phyloP scores from a whole-genome alignment of 345 rosid species.

The Barbarea vulgaris region DNA sequence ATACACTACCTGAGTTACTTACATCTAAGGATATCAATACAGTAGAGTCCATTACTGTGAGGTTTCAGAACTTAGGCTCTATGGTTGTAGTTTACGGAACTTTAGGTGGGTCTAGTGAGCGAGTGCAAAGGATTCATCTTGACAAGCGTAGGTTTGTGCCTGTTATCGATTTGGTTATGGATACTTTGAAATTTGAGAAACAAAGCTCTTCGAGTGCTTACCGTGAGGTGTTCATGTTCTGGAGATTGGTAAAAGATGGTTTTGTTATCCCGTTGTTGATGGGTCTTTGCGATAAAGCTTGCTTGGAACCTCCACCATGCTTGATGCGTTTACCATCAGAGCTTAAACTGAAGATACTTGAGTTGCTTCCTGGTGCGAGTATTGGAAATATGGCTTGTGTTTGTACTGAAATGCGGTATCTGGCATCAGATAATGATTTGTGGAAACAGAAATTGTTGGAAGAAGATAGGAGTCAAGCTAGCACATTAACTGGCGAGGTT shows the following conservation, averaged over 20 bases:
- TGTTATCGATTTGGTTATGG: slow-evolving; percentile 38
- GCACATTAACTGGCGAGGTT: neutral
- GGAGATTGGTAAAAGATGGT: slow-evolving; percentile 76
- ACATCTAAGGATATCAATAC: slow-evolving; percentile 8
- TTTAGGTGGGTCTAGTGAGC: slow-evolving; percentile 40
- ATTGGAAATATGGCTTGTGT: slow-evolving; percentile 56
- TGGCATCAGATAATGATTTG: slow-evolving; percentile 58
- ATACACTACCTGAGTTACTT: slow-evolving; percentile 60
- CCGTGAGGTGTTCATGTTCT: slow-evolving; percentile 57
- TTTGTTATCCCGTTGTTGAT: slow-evolving; percentile 67
- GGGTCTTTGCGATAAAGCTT: slow-evolving; percentile 55
- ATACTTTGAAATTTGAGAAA: slow-evolving; percentile 28
- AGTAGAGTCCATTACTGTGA: slow-evolving; percentile 47
- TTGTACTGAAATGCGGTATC: slow-evolving; percentile 49
- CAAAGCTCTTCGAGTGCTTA: slow-evolving; percentile 21
- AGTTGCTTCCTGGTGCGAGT: slow-evolving; percentile 57
- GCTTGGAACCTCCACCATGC: slow-evolving; percentile 63
- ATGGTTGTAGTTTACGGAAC: slow-evolving; percentile 62
- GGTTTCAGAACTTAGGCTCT: slow-evolving; percentile 57
- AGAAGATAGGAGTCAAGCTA: slow-evolving; percentile 43
- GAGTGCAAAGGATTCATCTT: slow-evolving; percentile 46
- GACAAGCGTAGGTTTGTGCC: slow-evolving; percentile 54
- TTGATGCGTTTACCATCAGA: slow-evolving; percentile 67
- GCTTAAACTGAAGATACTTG: slow-evolving; percentile 66
- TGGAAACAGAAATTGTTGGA: slow-evolving; percentile 60